Evolutionary conservation across 305 asterid genomes (phyloP), one percentile per base, ranked within the genome.

Genomic region (Ajuga reptans): DNA sequence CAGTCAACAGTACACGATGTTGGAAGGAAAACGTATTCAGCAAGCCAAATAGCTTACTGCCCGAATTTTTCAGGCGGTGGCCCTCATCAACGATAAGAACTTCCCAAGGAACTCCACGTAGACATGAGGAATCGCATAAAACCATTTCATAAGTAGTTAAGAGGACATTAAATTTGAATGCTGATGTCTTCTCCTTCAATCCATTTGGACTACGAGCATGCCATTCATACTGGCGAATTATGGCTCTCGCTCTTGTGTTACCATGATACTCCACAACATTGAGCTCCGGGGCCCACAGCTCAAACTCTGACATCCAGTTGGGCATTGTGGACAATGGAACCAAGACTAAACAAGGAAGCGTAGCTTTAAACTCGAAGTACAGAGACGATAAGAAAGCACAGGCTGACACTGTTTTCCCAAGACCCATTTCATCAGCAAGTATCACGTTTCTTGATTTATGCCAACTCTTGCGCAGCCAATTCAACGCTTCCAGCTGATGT

Each of bases 81-180:
- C 99, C 99, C 82, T 94, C 99, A 84, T 94, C 99, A 81, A 94
- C 99, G 78, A 94, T 88, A 81, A 94, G 98, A 85, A 91, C 98
- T 80, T 91, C 99, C 99, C 99, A 94, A 51, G 98, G 98, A 52
- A 94, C 86, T 45, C 86, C 92, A 71, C 98, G 98, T 52, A 94
- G 83, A 81, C 82, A 75, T 34, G 90, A 79, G 43, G 89, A 83
- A 83, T 94, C 99, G 29, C 86, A 79, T 3, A 94, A 87, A 78
- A 94, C 90, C 98, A 94, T 94, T 77, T 94, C 99, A 68, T 94
- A 94, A 3, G 99, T 94, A 51, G 99, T 91, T 71, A 94, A 77
- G 62, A 94, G 93, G 77, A 94, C 96, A 80, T 94, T 87, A 76
- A 94, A 94, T 72, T 89, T 94, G 85, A 78, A 84, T 0, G 92